These are phyloP conservation scores for Xylariaceae sp. DNA, from an alignment of 2,329 filamentous ascomycete genomes.

Conservation along the genomic window DNA sequence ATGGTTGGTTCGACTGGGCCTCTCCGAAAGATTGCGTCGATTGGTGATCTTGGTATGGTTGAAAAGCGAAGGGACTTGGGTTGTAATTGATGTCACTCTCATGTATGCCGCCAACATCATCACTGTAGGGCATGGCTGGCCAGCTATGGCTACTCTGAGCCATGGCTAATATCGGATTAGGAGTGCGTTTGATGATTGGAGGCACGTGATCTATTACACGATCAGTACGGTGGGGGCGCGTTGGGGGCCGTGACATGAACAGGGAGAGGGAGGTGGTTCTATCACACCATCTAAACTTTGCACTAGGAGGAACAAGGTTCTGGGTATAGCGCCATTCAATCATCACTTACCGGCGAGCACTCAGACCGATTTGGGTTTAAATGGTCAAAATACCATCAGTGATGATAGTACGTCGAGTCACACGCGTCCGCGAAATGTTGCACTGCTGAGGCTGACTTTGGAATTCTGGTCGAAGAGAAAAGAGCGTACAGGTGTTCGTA, in stretches of 20 bases:
- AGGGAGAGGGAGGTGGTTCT: background rate
- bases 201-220: conserved; percentile 1
- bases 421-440: background rate
- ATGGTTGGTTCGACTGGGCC: background rate
- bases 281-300: background rate
- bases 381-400: conserved; percentile 1
- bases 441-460: background rate
- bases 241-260: background rate
- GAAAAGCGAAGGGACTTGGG: conserved; percentile 3
- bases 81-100: background rate
- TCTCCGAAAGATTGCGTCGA: background rate
- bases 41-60: background rate
- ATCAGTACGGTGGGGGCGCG: background rate
- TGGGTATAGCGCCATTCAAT: background rate
- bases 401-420: background rate
- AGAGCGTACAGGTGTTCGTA: background rate
- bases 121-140: conserved; percentile 5
- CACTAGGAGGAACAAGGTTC: background rate
- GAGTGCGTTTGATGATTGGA: background rate
- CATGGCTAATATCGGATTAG: conserved; percentile 9
- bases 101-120: conserved; percentile 1
- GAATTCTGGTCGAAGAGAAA: conserved; percentile 1
- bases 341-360: background rate
- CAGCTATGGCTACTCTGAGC: conserved; percentile 12
- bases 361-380: background rate